Conservation (phyloP, 2,329 filamentous ascomycete genomes). For the Magnaporthales sp. region DNA sequence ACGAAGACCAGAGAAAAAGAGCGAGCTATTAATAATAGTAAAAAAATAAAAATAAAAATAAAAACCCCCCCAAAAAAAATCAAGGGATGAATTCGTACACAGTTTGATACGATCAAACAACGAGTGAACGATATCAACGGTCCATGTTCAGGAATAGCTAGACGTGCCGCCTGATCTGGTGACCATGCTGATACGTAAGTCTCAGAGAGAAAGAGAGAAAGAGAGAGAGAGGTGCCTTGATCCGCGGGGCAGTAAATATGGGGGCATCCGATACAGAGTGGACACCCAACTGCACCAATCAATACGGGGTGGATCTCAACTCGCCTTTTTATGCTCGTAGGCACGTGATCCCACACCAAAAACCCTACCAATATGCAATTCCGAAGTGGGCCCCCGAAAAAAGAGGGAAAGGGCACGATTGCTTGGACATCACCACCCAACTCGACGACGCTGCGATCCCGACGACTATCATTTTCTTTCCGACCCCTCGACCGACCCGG, state of each 20-base stretch:
- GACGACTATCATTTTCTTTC: background rate
- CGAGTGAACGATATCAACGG: background rate
- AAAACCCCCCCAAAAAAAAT: background rate
- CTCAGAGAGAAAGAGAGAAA: too few relatives aligned
- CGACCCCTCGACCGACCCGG: slow-evolving; percentile 2
- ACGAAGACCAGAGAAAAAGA: background rate
- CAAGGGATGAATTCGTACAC: background rate
- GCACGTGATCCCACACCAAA: slow-evolving; percentile 2
- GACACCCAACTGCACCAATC: background rate
- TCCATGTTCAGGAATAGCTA: background rate
- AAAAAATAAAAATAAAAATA: too few relatives aligned
- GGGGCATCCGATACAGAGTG: background rate
- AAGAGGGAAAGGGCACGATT: background rate
- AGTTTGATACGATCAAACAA: background rate
- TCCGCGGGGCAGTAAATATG: background rate
- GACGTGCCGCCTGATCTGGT: background rate
- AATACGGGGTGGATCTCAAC: background rate
- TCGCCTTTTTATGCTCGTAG: background rate
- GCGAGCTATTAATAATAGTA: background rate
- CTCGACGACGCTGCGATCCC: background rate
- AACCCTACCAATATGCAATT: slow-evolving; percentile 2
- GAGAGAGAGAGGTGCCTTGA: background rate
- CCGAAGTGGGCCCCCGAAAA: background rate
- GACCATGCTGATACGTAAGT: too few relatives aligned
- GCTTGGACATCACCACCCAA: background rate